These are phyloP conservation scores for Capsella bursapastoris DNA, from an alignment of 345 rosid species.

Conservation along the genomic window DNA sequence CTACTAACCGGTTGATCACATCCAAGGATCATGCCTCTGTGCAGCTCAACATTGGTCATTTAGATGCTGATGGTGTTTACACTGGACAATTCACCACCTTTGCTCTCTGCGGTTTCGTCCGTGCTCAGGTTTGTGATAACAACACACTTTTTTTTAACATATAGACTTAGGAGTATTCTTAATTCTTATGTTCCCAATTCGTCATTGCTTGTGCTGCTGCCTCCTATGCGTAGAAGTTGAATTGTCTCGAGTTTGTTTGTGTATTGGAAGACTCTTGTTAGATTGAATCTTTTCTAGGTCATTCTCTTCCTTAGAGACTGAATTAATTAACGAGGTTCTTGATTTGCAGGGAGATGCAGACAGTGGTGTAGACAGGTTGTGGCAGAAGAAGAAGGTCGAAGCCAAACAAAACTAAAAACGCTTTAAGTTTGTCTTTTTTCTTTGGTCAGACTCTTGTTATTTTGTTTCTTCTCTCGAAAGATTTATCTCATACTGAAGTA, in stretches of 20 bases:
- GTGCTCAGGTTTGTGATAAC: conserved; percentile 54
- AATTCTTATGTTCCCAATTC: not conserved
- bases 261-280: not conserved
- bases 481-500: not conserved
- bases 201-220: not conserved
- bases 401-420: conserved; percentile 38
- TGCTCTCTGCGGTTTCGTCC: conserved; percentile 66
- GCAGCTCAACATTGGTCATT: conserved; percentile 61
- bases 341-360: conserved; percentile 70
- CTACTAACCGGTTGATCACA: conserved; percentile 68
- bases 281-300: not conserved
- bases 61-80: conserved; percentile 64
- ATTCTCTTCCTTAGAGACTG: not conserved
- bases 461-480: not conserved
- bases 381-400: conserved; percentile 53
- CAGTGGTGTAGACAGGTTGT: conserved; percentile 66
- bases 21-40: conserved; percentile 55
- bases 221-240: not conserved
- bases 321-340: not conserved
- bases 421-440: not conserved
- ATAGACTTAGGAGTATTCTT: not conserved
- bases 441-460: not conserved
- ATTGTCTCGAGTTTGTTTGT: not conserved
- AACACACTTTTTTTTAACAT: not conserved
- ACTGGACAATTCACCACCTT: conserved; percentile 56